Evolutionary conservation across 306 rosid species (phyloP).

Genomic region (Pyrus bretschneideri): DNA sequence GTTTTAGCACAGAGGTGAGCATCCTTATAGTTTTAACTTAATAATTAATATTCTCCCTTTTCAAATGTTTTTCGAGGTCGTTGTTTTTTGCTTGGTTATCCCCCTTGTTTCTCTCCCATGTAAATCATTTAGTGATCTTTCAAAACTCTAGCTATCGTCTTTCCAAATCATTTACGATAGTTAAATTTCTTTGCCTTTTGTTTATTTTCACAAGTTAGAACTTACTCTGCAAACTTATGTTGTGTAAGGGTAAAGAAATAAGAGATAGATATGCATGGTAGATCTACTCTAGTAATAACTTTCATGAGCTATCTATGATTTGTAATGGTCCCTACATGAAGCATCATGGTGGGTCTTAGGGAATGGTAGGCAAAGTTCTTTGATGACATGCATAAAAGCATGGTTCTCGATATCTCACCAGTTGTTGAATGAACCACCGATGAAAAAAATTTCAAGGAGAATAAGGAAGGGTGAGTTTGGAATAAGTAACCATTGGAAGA

Average conservation of each 20-base stretch:
- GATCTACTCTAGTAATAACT: not conserved
- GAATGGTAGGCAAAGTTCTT: not conserved
- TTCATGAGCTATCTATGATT: not conserved
- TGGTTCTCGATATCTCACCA: not conserved
- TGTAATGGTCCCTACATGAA: not conserved
- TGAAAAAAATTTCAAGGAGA: not conserved
- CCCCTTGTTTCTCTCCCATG: not conserved
- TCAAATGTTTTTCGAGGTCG: not conserved
- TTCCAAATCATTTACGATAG: not conserved
- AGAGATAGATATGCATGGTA: not conserved
- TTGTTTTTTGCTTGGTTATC: not conserved
- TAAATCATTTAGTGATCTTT: too few relatives aligned
- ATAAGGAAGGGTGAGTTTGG: not conserved
- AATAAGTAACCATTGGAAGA: not conserved
- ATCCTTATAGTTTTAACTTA: not conserved
- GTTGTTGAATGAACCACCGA: not conserved
- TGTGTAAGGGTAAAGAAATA: not conserved
- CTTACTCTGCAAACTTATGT: not conserved
- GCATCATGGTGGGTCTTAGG: not conserved
- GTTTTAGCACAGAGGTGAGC: slow-evolving; percentile 70
- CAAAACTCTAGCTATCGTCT: too few relatives aligned
- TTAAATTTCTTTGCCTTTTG: not conserved
- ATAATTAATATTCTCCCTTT: not conserved
- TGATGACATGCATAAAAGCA: not conserved
- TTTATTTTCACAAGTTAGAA: not conserved